Evolutionary conservation across 768 basidiomycete genomes (phyloP), one percentile per base, ranked within the genome.

Genomic region (Xerocomus potaroensis): DNA sequence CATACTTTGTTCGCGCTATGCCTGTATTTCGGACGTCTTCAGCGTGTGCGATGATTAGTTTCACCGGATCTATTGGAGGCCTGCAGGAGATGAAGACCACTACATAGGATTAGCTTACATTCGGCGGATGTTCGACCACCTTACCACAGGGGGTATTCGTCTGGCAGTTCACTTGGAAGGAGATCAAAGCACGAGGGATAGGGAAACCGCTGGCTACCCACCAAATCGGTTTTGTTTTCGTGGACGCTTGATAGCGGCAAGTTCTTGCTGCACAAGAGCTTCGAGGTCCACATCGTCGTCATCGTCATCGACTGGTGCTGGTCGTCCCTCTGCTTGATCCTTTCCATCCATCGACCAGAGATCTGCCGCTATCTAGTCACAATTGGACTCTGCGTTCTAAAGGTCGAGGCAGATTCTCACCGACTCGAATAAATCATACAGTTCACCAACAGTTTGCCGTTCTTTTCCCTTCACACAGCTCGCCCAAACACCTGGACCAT

Each of bases 391-490:
- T 32, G 39, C 46, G 50, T 21, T 46, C 30, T 15, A 41, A 37
- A 12, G n/a, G 47, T 16, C 33, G 21, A 33, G 9, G 15, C 33
- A n/a, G 41, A 14, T 27, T 65, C 81, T 56, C 52, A 90, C 90
- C 42, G 76, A 76, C 49, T 90, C 85, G 45, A 92, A 88, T 9
- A 92, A 57, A 57, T 90, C 87, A 51, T 83, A 84, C 29, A 88
- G 64, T 60, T 92, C 90, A 30, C 83, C 80, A 4, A 88, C 77
- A 0, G 85, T 76, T 57, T 83, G 83, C 52, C 78, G 84, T 63
- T 92, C 91, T 55, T 84, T 91, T 16, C 90, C 90, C 62, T 84
- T 88, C 24, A 89, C 77, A 73, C 87, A 91, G 57, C 83, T 89
- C 9, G 80, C 85, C 89, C 90, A 92, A 16, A 92, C 69, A 15